Conservation (phyloP, 2,329 filamentous ascomycete genomes). For the Fusarium sp. region DNA sequence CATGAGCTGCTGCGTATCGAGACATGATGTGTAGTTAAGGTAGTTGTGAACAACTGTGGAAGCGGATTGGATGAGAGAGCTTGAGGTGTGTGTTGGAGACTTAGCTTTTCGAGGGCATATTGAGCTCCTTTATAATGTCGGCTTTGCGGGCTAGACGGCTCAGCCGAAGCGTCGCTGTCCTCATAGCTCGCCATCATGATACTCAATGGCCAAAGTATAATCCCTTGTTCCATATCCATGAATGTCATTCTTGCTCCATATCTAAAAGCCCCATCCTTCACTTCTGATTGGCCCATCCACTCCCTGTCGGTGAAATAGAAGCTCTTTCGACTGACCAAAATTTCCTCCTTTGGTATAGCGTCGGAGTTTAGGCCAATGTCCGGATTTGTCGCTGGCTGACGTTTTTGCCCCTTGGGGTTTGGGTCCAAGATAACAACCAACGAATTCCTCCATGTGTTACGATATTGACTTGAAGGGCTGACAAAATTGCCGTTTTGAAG, state of each 20-base stretch:
- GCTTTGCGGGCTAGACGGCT: not conserved
- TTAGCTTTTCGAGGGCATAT: not conserved
- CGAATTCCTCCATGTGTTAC: not conserved
- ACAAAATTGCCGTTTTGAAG: not conserved
- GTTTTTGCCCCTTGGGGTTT: slow-evolving; percentile 12
- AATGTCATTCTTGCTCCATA: not conserved
- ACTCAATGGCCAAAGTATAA: not conserved
- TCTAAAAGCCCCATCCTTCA: not conserved
- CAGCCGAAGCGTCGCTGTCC: not conserved
- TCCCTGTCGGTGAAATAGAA: not conserved
- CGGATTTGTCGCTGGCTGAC: slow-evolving; percentile 23
- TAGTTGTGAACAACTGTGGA: not conserved
- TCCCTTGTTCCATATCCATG: not conserved
- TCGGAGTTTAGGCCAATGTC: not conserved
- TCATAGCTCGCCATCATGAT: not conserved
- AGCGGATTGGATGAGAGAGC: not conserved
- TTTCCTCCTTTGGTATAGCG: slow-evolving; percentile 25
- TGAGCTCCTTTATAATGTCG: not conserved
- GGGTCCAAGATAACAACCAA: not conserved
- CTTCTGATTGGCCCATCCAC: not conserved
- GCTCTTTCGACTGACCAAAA: slow-evolving; percentile 20
- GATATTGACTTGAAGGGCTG: not conserved
- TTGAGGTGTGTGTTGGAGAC: not conserved
- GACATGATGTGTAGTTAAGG: slow-evolving; percentile 9
- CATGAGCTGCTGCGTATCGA: slow-evolving; percentile 5